Evolutionary conservation across 257 asterid species (phyloP).

Genomic region (Salvia splendens): DNA sequence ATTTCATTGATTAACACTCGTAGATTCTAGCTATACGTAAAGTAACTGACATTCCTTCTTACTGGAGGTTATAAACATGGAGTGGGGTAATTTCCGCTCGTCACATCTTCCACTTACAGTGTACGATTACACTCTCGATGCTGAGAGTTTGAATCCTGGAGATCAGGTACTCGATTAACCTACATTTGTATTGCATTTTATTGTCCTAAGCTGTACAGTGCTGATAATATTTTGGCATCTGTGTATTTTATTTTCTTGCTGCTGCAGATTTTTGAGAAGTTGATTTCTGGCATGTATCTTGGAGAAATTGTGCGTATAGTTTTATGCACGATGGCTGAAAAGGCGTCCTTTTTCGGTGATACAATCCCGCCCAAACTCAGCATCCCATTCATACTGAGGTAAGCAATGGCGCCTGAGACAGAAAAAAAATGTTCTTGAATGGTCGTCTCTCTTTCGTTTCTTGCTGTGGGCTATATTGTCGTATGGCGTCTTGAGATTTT

Average conservation of each 20-base stretch:
- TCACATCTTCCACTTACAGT: constrained; percentile 86
- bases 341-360: constrained; percentile 79
- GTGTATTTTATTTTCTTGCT: constrained; percentile 22
- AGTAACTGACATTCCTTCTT: constrained; percentile 19
- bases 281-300: constrained; percentile 89
- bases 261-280: constrained; percentile 82
- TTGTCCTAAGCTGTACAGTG: constrained; percentile 7
- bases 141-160: constrained; percentile 86
- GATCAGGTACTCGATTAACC: constrained; percentile 63
- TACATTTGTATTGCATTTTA: neutral
- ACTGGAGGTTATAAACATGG: constrained; percentile 90
- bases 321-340: constrained; percentile 76
- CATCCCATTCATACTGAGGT: constrained; percentile 81
- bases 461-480: neutral
- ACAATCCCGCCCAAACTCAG: constrained; percentile 63
- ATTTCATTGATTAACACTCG: neutral
- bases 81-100: constrained; percentile 92
- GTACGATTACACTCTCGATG: constrained; percentile 74
- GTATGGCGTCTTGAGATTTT: neutral
- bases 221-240: constrained; percentile 1
- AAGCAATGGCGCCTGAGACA: constrained; percentile 4
- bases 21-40: neutral
- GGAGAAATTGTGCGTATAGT: constrained; percentile 95
- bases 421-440: neutral
- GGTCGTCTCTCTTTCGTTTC: constrained; percentile 5